phyloP scores from a whole-genome alignment of 1,139 yeast species.

The Saccharomyces pastorianus region DNA sequence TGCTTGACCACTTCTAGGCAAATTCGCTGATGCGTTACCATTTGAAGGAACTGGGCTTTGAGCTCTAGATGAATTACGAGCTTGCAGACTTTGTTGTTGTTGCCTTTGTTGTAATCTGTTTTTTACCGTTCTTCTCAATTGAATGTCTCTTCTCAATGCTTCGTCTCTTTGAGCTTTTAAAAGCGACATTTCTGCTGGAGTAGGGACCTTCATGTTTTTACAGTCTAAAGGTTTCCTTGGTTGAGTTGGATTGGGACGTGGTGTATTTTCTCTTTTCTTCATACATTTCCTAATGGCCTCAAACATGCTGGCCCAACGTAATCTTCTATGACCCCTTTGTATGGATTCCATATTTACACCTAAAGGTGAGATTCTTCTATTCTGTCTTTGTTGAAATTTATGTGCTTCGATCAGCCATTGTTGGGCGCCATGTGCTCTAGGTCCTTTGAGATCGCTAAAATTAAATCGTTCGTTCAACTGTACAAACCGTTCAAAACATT shows the following conservation, averaged over 20 bases:
- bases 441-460: slow-evolving; percentile 79
- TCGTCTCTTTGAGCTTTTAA: slow-evolving; percentile 80
- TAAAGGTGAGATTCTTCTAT: slow-evolving; percentile 79
- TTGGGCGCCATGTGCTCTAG: slow-evolving; percentile 75
- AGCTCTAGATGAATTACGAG: slow-evolving; percentile 12
- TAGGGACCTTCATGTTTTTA: slow-evolving; percentile 44
- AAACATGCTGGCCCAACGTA: slow-evolving; percentile 95
- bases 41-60: background rate
- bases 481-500: slow-evolving; percentile 91
- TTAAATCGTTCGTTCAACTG: slow-evolving; percentile 86
- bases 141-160: slow-evolving; percentile 42
- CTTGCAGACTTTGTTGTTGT: slow-evolving; percentile 17
- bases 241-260: slow-evolving; percentile 44
- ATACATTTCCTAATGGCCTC: slow-evolving; percentile 89
- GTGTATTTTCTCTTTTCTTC: slow-evolving; percentile 73
- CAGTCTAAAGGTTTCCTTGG: slow-evolving; percentile 35
- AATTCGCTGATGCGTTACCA: background rate
- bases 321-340: slow-evolving; percentile 81
- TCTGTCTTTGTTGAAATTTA: slow-evolving; percentile 70
- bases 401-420: slow-evolving; percentile 90
- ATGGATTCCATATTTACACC: slow-evolving; percentile 89
- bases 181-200: slow-evolving; percentile 76
- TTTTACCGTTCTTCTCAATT: slow-evolving; percentile 28
- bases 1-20: slow-evolving; percentile 2
- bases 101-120: slow-evolving; percentile 27